phyloP scores from a whole-genome alignment of 2,329 filamentous ascomycete species.

The Aspergillus hiratsukae region DNA sequence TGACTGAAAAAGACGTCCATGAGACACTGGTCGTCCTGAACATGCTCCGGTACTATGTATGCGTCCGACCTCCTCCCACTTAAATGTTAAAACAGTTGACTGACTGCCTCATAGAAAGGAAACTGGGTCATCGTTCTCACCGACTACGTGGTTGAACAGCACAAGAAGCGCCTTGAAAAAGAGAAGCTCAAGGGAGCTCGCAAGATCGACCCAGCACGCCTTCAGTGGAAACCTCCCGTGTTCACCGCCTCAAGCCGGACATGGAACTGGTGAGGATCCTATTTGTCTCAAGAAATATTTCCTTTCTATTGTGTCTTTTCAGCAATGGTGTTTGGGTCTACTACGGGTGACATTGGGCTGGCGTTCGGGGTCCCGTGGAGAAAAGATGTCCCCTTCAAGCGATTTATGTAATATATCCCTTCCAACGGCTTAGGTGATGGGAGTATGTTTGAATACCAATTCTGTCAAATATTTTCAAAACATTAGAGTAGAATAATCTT shows the following conservation, averaged over 20 bases:
- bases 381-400: background rate
- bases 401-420: background rate
- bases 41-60: slow-evolving; percentile 83
- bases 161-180: slow-evolving; percentile 70
- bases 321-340: background rate
- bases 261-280: slow-evolving; percentile 82
- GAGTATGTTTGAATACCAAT: background rate
- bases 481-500: background rate
- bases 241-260: slow-evolving; percentile 86
- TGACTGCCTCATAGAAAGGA: slow-evolving; percentile 57
- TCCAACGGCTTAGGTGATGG: background rate
- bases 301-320: background rate
- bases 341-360: background rate
- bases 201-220: slow-evolving; percentile 68
- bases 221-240: slow-evolving; percentile 95
- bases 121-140: slow-evolving; percentile 95
- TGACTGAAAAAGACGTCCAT: slow-evolving; percentile 97
- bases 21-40: slow-evolving; percentile 90
- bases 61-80: slow-evolving; percentile 16
- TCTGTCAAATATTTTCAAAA: background rate
- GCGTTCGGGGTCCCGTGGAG: background rate
- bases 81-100: background rate
- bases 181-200: slow-evolving; percentile 70
- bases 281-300: background rate
- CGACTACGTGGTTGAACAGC: slow-evolving; percentile 67